Conservation (phyloP, 805 yeast species). For the Wickerhamiella australiensis region DNA sequence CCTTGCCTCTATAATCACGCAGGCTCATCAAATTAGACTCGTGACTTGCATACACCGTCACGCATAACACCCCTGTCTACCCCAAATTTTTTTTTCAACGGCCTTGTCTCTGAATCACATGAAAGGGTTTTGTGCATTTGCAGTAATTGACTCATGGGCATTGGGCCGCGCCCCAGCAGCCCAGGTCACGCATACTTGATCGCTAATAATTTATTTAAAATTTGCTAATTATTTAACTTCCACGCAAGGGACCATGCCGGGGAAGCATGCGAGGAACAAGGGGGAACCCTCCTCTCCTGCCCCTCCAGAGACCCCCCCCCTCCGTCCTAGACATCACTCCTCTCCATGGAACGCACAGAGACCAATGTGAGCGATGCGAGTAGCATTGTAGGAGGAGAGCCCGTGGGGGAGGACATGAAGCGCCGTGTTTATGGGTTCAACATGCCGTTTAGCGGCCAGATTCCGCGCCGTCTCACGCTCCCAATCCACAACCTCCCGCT, state of each 20-base stretch:
- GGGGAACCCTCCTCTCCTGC: neutral
- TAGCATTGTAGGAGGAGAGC: slow-evolving; percentile 14
- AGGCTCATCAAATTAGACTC: no score
- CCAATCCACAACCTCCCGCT: slow-evolving; percentile 5
- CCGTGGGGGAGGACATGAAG: slow-evolving; percentile 13
- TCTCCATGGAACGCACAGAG: slow-evolving; percentile 5
- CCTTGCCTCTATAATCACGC: no score
- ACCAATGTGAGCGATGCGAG: slow-evolving; percentile 6
- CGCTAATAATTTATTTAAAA: neutral
- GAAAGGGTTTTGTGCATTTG: no score
- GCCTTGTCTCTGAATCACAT: no score
- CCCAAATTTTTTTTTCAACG: no score
- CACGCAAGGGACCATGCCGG: neutral
- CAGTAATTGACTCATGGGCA: no score
- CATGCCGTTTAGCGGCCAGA: slow-evolving; percentile 44
- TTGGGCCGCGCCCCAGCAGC: no score
- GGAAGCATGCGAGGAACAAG: neutral
- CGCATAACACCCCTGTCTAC: no score
- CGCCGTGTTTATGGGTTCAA: slow-evolving; percentile 31
- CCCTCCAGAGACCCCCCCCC: neutral
- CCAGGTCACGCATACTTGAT: no score
- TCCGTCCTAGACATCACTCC: no score
- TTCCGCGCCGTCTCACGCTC: slow-evolving; percentile 19
- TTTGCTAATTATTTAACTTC: neutral
- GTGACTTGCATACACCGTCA: no score